Base-by-base conservation (phyloP, 306 rosid species). In the Sphenostylis stenocarpa region DNA sequence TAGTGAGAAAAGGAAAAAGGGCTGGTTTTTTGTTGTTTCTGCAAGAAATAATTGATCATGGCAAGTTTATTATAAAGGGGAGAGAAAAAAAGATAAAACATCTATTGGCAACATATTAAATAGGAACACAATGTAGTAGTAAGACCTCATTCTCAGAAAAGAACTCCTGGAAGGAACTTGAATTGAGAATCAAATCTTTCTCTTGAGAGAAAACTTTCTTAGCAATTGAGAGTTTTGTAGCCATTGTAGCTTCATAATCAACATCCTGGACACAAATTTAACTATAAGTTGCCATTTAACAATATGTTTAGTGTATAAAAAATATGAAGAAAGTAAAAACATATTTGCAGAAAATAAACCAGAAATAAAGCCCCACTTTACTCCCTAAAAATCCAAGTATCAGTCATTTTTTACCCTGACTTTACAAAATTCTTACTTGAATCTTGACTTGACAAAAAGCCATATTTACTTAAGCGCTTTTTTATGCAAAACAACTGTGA, bases 171-270 rank as follows among this genome's bases (percentile, higher is more conserved):
- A 90, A 95, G 75, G 95, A 86, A 81, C 82, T 83, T 44, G 97
- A 92, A 80, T 75, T 87, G 64, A 95, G 87, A 76, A 89, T 85
- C 71, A 55, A 83, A 77, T 90, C 89, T 85, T 89, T 95, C 87
- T 95, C 98, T 79, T 0, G 77, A 73, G 62, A 34, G 76, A 95
- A 95, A 51, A 92, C 31, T 82, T 95, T 95, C 95, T 84, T 89
- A 23, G 97, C 95, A 78, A 95, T 89, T 34, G 96, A 85, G 76
- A 92, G 91, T 83, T 95, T 95, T 73, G 90, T 80, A 58, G 87
- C 80, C 93, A 92, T 80, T 28, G 96, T 85, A 78, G 96, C 96
- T 79, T 92, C 98, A 72, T 95, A 95, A 81, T 92, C 96, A 61
- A 95, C 97, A 83, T 82, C 96, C 98, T 95, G 64, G 61, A 75